These are phyloP conservation scores for Phaseolus coccineus DNA, from an alignment of 331 rosid species.

Conservation along the genomic window DNA sequence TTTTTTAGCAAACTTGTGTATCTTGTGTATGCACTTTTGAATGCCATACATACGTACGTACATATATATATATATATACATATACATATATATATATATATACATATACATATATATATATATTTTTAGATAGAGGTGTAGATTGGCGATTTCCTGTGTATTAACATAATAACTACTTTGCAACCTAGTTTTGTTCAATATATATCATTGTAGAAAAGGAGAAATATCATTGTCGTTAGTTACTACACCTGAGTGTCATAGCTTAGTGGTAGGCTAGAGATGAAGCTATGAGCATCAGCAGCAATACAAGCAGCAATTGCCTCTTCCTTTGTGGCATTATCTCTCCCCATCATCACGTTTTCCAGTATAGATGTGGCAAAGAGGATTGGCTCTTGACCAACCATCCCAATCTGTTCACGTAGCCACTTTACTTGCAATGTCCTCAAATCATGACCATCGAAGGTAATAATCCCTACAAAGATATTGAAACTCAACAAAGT, in stretches of 20 bases:
- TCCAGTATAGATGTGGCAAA: constrained; percentile 82
- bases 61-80: background rate
- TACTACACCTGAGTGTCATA: constrained; percentile 76
- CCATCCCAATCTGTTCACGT: constrained; percentile 91
- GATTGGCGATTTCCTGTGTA: background rate
- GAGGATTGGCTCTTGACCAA: constrained; percentile 89
- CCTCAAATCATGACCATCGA: constrained; percentile 84
- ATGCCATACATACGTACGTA: background rate
- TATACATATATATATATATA: background rate
- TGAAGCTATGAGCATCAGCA: constrained; percentile 82
- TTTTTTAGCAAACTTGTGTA: background rate
- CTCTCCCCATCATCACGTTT: constrained; percentile 93
- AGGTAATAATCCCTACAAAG: constrained; percentile 67
- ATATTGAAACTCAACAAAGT: constrained; percentile 38
- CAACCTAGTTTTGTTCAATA: constrained; percentile 3
- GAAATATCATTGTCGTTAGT: constrained; percentile 4
- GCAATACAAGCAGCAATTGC: constrained; percentile 85
- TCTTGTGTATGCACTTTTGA: background rate
- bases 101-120: background rate
- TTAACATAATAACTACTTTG: background rate
- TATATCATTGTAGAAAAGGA: background rate
- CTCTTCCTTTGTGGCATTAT: constrained; percentile 75
- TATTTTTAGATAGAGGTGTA: background rate
- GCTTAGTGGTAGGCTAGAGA: constrained; percentile 76
- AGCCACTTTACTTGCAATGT: constrained; percentile 83